Evolutionary conservation across 257 asterid genomes (phyloP).

Genomic region (Solanum gracilifrons): DNA sequence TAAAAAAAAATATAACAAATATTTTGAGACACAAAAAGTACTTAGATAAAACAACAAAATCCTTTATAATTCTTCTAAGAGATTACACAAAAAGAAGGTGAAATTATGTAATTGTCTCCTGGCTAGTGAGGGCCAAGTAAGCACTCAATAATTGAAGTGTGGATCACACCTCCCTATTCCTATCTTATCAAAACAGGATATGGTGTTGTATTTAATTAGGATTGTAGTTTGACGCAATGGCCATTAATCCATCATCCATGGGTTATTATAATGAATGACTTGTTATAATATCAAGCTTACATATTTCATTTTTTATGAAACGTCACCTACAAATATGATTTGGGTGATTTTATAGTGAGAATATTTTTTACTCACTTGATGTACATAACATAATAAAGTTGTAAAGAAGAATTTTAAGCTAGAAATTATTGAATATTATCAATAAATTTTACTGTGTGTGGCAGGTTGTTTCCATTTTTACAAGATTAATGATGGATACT

Average conservation of each 20-base stretch:
- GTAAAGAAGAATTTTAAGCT: background rate
- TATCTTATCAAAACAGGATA: background rate
- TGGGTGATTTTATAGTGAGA: background rate
- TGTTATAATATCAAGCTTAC: background rate
- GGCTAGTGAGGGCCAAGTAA: slow-evolving; percentile 19
- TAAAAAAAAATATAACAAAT: background rate
- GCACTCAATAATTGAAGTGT: background rate
- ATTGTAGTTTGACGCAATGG: background rate
- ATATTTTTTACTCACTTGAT: background rate
- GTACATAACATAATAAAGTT: background rate
- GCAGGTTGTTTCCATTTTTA: background rate
- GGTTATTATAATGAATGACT: background rate
- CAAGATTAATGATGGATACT: background rate
- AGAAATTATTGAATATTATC: background rate
- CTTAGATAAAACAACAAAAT: background rate
- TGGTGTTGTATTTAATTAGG: background rate
- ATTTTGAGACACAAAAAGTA: background rate
- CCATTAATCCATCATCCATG: background rate
- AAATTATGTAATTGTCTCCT: background rate
- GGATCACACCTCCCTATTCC: slow-evolving; percentile 12
- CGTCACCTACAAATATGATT: background rate
- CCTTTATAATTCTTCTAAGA: background rate
- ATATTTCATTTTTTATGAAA: background rate
- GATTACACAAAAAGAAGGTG: background rate
- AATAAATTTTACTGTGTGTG: background rate